These are phyloP conservation scores for Voacanga thouarsii DNA, from an alignment of 257 asterid species.

Conservation along the genomic window DNA sequence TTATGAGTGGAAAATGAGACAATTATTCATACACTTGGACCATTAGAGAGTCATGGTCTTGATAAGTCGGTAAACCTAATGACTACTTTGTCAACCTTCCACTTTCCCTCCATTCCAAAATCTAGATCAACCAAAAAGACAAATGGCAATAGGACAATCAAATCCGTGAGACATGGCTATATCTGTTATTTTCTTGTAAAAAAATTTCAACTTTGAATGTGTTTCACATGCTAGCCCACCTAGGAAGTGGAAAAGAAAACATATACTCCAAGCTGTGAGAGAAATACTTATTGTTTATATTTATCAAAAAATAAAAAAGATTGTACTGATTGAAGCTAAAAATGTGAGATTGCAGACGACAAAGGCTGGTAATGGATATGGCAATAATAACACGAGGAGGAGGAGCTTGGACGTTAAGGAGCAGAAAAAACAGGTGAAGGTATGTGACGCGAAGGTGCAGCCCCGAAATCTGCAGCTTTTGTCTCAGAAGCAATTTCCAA, in stretches of 20 bases:
- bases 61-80: background rate
- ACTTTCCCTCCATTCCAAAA: background rate
- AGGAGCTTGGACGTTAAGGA: conserved; percentile 6
- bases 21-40: background rate
- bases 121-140: background rate
- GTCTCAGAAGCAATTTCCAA: conserved; percentile 20
- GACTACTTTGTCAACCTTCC: background rate
- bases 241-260: background rate
- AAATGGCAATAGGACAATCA: background rate
- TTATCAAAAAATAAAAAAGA: no score
- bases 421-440: background rate
- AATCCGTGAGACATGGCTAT: background rate
- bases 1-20: background rate
- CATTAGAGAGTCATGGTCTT: background rate
- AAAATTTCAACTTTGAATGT: background rate
- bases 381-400: background rate
- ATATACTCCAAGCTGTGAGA: background rate
- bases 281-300: no score
- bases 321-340: background rate
- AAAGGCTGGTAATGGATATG: background rate
- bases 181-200: background rate
- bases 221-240: background rate
- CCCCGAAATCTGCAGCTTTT: conserved; percentile 10
- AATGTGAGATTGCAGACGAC: background rate
- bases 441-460: conserved; percentile 17